Conservation (phyloP, 1,284 basidiomycete species). For the Ceratobasidium theobromae region DNA sequence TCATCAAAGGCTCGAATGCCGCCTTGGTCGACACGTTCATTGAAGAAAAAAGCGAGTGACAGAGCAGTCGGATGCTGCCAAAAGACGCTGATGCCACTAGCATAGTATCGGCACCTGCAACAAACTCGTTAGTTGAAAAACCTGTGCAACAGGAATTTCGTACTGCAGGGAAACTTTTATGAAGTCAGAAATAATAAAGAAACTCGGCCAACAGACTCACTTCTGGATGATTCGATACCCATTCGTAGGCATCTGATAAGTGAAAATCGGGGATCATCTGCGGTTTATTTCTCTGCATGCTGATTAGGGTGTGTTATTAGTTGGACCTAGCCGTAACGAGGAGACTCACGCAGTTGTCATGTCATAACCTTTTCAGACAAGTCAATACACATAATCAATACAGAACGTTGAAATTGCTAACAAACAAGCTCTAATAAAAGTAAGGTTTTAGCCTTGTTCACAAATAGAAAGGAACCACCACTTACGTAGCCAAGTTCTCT, state of each 20-base stretch:
- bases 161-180: slow-evolving; percentile 16
- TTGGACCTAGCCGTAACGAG: no score
- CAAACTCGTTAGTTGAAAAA: background rate
- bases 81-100: slow-evolving; percentile 4
- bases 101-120: slow-evolving; percentile 9
- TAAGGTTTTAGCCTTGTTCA: background rate
- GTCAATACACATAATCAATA: background rate
- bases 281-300: slow-evolving; percentile 22
- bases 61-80: slow-evolving; percentile 2
- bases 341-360: slow-evolving; percentile 20
- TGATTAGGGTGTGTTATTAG: background rate
- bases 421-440: slow-evolving; percentile 16
- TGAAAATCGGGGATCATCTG: slow-evolving; percentile 21
- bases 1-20: slow-evolving; percentile 13
- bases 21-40: slow-evolving; percentile 11
- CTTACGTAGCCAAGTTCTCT: slow-evolving; percentile 40
- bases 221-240: slow-evolving; percentile 10
- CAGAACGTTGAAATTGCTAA: background rate
- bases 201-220: background rate
- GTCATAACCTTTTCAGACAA: slow-evolving; percentile 3
- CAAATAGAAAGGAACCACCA: background rate
- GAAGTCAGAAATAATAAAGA: background rate
- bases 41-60: slow-evolving; percentile 24
- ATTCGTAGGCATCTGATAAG: background rate
- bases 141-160: background rate